A percentile compares a stretch with the other conserved stretches of the same genome.
These are phyloP conservation scores for Ocimum tenuiflorum DNA, from an alignment of 257 asterid genomes.

Conservation along the genomic window DNA sequence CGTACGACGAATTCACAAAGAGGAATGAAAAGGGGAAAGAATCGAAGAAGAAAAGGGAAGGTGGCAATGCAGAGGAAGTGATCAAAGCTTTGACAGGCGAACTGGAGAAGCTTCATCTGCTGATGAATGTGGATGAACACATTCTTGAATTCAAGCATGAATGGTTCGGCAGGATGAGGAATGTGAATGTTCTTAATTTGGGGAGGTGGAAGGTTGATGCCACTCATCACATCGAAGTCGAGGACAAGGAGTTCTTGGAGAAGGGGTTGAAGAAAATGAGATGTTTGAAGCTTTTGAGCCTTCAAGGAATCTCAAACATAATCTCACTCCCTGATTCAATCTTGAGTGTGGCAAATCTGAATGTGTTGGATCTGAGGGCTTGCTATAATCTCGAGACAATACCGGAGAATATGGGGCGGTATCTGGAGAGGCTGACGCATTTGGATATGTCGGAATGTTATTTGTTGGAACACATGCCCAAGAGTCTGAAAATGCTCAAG, in stretches of 20 bases:
- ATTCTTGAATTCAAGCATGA: conserved; percentile 28
- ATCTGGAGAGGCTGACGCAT: conserved; percentile 26
- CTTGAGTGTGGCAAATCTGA: conserved; percentile 14
- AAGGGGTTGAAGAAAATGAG: conserved; percentile 12
- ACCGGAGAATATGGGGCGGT: conserved; percentile 22
- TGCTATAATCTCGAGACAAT: conserved; percentile 42
- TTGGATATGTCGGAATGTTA: conserved; percentile 53
- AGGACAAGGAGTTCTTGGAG: conserved; percentile 29
- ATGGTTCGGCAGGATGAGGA: conserved; percentile 37
- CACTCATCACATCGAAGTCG: conserved; percentile 38
- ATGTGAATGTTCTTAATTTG: conserved; percentile 30
- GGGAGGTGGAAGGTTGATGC: conserved; percentile 36
- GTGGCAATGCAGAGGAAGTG: background rate
- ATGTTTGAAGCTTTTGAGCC: conserved; percentile 32
- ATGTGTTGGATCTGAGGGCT: conserved; percentile 33
- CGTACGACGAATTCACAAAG: conserved; percentile 16
- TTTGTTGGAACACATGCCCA: conserved; percentile 41
- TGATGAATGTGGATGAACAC: conserved; percentile 36
- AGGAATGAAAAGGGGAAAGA: too few species aligned
- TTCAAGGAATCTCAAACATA: conserved; percentile 44
- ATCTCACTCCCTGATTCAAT: conserved; percentile 31
- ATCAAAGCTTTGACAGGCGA: background rate
- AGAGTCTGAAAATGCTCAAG: conserved; percentile 20
- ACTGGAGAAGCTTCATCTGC: conserved; percentile 35
- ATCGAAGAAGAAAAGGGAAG: background rate